Evolutionary conservation across 2,329 filamentous ascomycete species (phyloP), one percentile per base, ranked within the genome.

Genomic region (Claviceps cyperi): DNA sequence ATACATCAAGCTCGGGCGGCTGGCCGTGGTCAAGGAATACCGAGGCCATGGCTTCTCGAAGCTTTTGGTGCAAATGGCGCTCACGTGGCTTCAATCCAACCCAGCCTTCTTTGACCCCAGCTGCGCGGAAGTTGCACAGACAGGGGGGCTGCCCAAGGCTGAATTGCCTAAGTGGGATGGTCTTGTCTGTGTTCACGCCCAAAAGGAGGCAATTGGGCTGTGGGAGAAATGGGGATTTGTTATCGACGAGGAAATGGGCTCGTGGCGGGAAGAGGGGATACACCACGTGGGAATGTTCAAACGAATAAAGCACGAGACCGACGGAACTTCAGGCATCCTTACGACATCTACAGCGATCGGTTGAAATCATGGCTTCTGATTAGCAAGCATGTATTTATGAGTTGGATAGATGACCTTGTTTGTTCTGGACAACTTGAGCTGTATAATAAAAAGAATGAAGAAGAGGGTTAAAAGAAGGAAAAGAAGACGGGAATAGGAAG

Each of bases 261-360:
- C 64, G 35, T 96, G 89, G 88, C 72, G 74, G 54, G 89, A 96
- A 64, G 88, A 92, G 60, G 86, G 84, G 4, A 91, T 95, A 50
- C 72, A 77, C 55, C 88, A 95, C 69, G 75, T 94, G 17, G 89
- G 86, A 52, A 94, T 96, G 89, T 94, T 78, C 55, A 59, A 65
- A 55, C 67, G 77, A 36, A 57, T 61, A 50, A 48, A 57, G 37
- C 55, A 60, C 43, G 58, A 53, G 32, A 57, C 61, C 39, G 65
- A 44, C 46, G 41, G 24, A 19, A 1, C 24, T 19, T 22, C 35
- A 37, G n/a, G 28, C 22, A 32, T 22, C 9, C 6, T n/a, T 19
- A 37, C 8, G 36, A 38, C 45, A 32, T 13, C 17, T 3, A 21
- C 5, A n/a, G 39, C 48, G 48, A 46, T 28, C 13, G 28, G n/a